Percentiles rank a stretch among this genome's conserved stretches.
Conservation (phyloP, 805 yeast genomes). For the Metschnikowia colocasiae region DNA sequence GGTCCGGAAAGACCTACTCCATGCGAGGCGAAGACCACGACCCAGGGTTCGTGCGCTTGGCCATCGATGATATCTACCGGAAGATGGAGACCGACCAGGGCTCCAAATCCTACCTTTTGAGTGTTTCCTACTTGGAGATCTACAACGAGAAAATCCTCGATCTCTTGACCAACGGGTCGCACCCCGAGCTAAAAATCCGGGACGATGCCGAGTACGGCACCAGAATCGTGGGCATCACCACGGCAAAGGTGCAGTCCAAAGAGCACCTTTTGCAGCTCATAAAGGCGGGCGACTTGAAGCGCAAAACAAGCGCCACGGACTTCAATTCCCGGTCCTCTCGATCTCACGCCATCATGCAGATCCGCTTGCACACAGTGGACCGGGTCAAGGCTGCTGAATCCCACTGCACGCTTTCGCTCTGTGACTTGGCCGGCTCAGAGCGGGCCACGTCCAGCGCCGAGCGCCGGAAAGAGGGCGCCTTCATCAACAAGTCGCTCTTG, state of each 20-base stretch:
- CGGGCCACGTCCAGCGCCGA: constrained; percentile 64
- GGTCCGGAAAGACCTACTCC: constrained; percentile 85
- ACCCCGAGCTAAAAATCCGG: constrained; percentile 63
- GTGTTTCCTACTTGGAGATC: constrained; percentile 76
- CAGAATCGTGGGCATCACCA: constrained; percentile 68
- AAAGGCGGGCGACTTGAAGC: constrained; percentile 62
- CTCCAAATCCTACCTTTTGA: constrained; percentile 42
- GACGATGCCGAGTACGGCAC: constrained; percentile 75
- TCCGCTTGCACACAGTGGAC: constrained; percentile 51
- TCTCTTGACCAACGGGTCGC: constrained; percentile 25
- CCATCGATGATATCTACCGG: constrained; percentile 58
- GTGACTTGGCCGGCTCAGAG: constrained; percentile 98
- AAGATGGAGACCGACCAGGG: constrained; percentile 30
- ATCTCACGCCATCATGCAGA: constrained; percentile 84
- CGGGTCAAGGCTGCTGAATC: constrained; percentile 35
- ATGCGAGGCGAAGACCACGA: constrained; percentile 69
- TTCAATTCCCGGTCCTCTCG: constrained; percentile 84
- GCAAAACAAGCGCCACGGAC: constrained; percentile 87
- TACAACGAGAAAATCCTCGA: constrained; percentile 87
- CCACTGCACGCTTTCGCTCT: constrained; percentile 68
- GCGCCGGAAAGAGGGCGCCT: constrained; percentile 90
- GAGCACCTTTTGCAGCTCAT: constrained; percentile 60
- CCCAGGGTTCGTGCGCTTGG: constrained; percentile 69
- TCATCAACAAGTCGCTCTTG: constrained; percentile 82
- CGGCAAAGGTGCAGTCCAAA: constrained; percentile 52